phyloP scores from a whole-genome alignment of 73 alveolate species.

The Paramecium bursaria region DNA sequence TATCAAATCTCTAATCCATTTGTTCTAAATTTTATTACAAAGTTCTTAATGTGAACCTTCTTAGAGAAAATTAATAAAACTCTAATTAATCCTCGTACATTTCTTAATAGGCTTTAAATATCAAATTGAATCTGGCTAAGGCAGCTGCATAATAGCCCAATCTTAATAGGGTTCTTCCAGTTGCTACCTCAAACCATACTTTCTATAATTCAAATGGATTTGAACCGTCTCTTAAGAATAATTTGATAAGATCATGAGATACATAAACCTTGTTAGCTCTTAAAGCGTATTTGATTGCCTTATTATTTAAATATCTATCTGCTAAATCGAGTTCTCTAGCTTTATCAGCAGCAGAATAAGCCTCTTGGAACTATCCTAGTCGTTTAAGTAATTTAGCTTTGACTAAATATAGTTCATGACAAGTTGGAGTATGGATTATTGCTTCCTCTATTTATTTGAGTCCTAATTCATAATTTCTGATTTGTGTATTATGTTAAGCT shows the following conservation, averaged over 20 bases:
- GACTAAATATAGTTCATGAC: conserved; percentile 86
- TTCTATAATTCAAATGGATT: conserved; percentile 88
- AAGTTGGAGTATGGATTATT: conserved; percentile 92
- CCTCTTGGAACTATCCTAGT: conserved; percentile 80
- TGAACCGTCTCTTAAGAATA: conserved; percentile 88
- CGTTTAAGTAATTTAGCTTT: conserved; percentile 87
- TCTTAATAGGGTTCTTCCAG: conserved; percentile 83
- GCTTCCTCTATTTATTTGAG: conserved; percentile 84
- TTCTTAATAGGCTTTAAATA: conserved; percentile 83
- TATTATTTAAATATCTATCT: conserved; percentile 94
- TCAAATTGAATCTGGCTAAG: conserved; percentile 84
- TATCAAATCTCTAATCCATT: conserved; percentile 73
- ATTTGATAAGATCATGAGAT: conserved; percentile 85
- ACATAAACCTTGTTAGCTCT: conserved; percentile 80
- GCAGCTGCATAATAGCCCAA: conserved; percentile 80
- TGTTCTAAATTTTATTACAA: conserved; percentile 71
- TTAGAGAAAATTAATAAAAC: conserved; percentile 86
- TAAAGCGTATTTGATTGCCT: conserved; percentile 82
- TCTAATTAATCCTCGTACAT: conserved; percentile 94
- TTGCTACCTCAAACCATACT: conserved; percentile 93
- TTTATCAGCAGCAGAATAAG: conserved; percentile 79
- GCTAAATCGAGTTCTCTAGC: conserved; percentile 94
- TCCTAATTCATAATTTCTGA: conserved; percentile 82
- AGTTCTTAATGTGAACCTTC: conserved; percentile 84
- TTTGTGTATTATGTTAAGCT: conserved; percentile 83